These are phyloP conservation scores for Apophysomyces ossiformis DNA, from an alignment of 371 early-diverging fungal species.

Conservation along the genomic window DNA sequence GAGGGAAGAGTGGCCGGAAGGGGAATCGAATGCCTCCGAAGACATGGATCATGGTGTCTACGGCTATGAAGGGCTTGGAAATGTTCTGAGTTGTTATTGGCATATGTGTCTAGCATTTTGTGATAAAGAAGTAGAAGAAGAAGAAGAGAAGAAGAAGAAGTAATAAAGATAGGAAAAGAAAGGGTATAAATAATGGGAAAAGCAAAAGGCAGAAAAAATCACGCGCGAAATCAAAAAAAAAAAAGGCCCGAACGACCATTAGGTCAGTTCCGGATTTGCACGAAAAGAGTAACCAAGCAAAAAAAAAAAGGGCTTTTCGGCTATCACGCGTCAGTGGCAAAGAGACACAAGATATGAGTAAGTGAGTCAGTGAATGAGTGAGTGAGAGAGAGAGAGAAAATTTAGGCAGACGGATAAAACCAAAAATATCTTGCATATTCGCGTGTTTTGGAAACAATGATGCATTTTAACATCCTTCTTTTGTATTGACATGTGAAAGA, in stretches of 20 bases:
- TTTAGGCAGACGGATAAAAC: neutral
- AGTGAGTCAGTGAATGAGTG: no score
- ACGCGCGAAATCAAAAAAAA: conserved; percentile 12
- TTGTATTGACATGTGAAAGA: conserved; percentile 1
- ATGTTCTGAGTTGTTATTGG: neutral
- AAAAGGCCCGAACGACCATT: neutral
- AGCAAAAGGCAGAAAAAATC: neutral
- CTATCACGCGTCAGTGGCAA: neutral
- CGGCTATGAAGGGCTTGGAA: neutral
- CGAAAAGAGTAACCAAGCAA: no score
- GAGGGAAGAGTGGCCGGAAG: neutral
- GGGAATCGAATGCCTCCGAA: neutral
- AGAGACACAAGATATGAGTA: no score
- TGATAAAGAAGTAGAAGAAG: neutral
- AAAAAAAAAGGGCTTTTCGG: conserved; percentile 8
- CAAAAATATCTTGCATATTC: conserved; percentile 10
- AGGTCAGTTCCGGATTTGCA: no score
- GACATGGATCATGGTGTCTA: neutral
- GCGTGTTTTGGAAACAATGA: conserved; percentile 12
- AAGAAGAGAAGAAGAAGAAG: conserved; percentile 1
- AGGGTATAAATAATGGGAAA: neutral
- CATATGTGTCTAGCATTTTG: neutral
- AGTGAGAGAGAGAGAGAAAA: no score
- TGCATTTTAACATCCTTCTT: conserved; percentile 1
- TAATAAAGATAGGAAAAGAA: conserved; percentile 5